phyloP scores from a whole-genome alignment of 441 rosid genomes.

The Pelargonium australe region DNA sequence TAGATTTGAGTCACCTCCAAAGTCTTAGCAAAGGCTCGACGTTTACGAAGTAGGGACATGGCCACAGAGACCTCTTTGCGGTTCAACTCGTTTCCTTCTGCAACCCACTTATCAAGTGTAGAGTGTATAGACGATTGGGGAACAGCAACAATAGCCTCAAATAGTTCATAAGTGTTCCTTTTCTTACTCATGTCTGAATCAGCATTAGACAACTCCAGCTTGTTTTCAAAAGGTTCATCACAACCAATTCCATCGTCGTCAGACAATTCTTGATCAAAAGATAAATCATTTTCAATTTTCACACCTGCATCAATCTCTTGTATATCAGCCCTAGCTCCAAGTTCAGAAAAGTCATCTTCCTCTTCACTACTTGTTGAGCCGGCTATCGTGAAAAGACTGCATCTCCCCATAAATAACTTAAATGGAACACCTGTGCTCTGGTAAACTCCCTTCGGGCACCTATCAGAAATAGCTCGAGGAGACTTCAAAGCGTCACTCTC shows the following conservation, averaged over 20 bases:
- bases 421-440: background rate
- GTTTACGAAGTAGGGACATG: background rate
- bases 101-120: constrained; percentile 6
- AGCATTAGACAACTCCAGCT: background rate
- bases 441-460: background rate
- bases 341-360: background rate
- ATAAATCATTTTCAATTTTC: background rate
- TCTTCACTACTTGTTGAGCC: background rate
- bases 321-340: constrained; percentile 6
- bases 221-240: background rate
- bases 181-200: background rate
- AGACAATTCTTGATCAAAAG: background rate
- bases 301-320: background rate
- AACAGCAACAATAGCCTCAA: background rate
- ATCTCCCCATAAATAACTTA: background rate
- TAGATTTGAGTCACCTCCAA: constrained; percentile 4
- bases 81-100: background rate
- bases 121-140: background rate
- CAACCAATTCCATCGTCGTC: background rate
- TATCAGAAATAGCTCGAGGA: background rate
- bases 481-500: background rate
- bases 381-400: background rate
- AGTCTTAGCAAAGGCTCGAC: background rate
- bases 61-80: background rate
- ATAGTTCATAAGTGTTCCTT: background rate